Evolutionary conservation across 495 filamentous ascomycete species (phyloP).

Genomic region (Xylona heveae): DNA sequence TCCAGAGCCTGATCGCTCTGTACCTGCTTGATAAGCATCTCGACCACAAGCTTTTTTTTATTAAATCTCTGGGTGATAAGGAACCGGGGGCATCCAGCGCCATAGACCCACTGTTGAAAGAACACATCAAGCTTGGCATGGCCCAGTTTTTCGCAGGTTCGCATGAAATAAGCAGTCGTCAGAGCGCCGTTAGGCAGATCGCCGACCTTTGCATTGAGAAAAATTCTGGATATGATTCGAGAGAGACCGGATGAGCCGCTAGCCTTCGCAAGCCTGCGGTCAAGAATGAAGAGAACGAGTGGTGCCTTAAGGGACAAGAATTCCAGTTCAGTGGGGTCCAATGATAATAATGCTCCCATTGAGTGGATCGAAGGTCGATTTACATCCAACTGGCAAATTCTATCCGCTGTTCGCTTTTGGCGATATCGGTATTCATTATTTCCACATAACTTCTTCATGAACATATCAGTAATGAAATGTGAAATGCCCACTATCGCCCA

Average conservation of each 20-base stretch:
- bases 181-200: constrained; percentile 51
- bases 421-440: constrained; percentile 87
- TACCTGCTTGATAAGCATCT: constrained; percentile 72
- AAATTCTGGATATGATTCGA: constrained; percentile 63
- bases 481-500: constrained; percentile 88
- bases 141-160: constrained; percentile 65
- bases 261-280: constrained; percentile 70
- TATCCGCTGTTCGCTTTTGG: constrained; percentile 69
- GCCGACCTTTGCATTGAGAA: constrained; percentile 62
- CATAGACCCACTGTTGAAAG: constrained; percentile 82
- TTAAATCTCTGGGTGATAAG: constrained; percentile 77
- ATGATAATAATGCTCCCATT: constrained; percentile 51
- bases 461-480: constrained; percentile 82
- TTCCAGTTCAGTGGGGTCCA: constrained; percentile 66
- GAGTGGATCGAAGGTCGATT: constrained; percentile 63
- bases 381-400: constrained; percentile 60
- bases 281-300: constrained; percentile 79
- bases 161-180: constrained; percentile 51
- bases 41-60: constrained; percentile 89
- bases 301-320: constrained; percentile 87
- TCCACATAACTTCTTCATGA: constrained; percentile 71
- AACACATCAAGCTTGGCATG: constrained; percentile 69
- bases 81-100: constrained; percentile 73
- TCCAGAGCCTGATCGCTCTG: constrained; percentile 34
- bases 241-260: constrained; percentile 64